Conservation (phyloP, 2,329 filamentous ascomycete genomes). For the Cladorrhinum sp. region DNA sequence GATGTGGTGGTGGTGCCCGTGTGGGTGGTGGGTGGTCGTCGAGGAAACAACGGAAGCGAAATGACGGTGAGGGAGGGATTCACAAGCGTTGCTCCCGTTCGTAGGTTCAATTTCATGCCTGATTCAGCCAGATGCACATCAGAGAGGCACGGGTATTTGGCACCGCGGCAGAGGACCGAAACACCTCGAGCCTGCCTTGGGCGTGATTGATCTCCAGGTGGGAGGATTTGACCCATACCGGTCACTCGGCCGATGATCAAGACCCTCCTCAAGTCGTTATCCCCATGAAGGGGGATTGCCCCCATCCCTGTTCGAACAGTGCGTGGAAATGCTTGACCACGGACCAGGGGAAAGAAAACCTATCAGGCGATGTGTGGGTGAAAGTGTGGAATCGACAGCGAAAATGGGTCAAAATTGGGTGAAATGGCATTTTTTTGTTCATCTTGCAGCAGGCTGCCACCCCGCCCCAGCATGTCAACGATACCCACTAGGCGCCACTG, state of each 20-base stretch:
- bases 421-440: not conserved
- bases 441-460: conserved; percentile 5
- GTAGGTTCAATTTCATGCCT: conserved; percentile 2
- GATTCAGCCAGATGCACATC: conserved; percentile 8
- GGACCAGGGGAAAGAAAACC: not conserved
- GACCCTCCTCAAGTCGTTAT: not conserved
- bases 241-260: conserved; percentile 10
- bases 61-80: conserved; percentile 8
- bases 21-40: conserved; percentile 5
- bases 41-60: conserved; percentile 13
- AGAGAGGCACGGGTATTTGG: conserved; percentile 10
- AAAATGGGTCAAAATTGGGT: not conserved
- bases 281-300: not conserved
- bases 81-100: not conserved
- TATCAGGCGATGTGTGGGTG: not conserved
- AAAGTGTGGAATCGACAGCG: not conserved
- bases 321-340: not conserved
- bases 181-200: not conserved
- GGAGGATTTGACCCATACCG: conserved; percentile 13
- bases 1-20: not conserved
- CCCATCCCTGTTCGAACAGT: not conserved
- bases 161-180: not conserved
- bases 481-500: conserved; percentile 21
- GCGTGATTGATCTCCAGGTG: conserved; percentile 20
- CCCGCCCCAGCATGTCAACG: conserved; percentile 19